Evolutionary conservation across 768 basidiomycete species (phyloP), one percentile per base, ranked within the genome.

Genomic region (Tylopilus felleus): DNA sequence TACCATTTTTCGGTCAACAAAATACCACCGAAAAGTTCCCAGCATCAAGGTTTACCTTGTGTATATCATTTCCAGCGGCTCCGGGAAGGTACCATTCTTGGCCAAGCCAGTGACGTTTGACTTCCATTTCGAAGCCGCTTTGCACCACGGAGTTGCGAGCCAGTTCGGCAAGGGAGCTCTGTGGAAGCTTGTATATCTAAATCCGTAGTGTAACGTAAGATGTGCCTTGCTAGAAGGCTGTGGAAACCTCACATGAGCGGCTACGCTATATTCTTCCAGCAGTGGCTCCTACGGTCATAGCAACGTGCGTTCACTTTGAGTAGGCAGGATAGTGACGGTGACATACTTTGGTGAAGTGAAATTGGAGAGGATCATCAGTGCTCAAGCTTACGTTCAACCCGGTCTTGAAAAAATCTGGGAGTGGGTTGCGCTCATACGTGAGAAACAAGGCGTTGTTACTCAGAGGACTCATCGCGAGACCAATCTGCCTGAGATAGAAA

Each of bases 371-470:
- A 67, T 94, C 93, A 70, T 98, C 96, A 1, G 96, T 98, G 60
- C 94, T 96, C 71, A 98, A 73, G 68, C 92, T 94, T 58, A 98
- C 93, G 68, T 98, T 98, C 60, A 99, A 75, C 21, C 97, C 97
- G 0, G 88, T 86, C 70, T 92, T 88, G 81, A 98, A 98, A 73
- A 96, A 99, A 64, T 96, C 93, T 5, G 93, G 94, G 36, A 99
- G 81, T 0, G 97, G 97, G 65, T 99, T 99, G 40, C 97, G 79
- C 73, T 99, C 97, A 63, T 98, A 98, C 3, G 91, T 88, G 65
- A 99, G 76, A 77, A 99, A 99, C 35, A 99, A 75, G 1, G 97
- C 94, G 60, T 99, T 99, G 69, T 99, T 99, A 72, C 93, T 97
- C 43, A 99, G 73, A 3, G 97, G 97, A 65, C 92, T 94, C 97